These are phyloP conservation scores for Geranium incanum DNA, from an alignment of 441 rosid species.

Conservation along the genomic window DNA sequence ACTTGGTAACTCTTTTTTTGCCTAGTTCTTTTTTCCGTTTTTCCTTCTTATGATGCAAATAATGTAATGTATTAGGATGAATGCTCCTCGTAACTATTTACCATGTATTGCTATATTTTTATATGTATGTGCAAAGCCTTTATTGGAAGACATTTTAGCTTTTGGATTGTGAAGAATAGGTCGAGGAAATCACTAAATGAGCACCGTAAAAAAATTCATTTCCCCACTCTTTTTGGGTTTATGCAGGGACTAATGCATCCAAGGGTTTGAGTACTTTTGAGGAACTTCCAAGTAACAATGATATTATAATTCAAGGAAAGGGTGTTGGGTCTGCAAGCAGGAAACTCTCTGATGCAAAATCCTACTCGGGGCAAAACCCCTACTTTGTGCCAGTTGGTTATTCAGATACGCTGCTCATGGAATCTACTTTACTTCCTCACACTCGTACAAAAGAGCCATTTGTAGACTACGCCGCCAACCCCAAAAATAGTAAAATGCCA, in stretches of 20 bases:
- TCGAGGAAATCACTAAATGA: not conserved
- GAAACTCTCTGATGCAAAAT: conserved; percentile 23
- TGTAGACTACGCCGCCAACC: conserved; percentile 22
- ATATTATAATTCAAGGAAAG: conserved; percentile 22
- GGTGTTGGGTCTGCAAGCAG: conserved; percentile 21
- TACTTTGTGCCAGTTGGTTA: conserved; percentile 27
- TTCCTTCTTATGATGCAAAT: not conserved
- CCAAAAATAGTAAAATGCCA: conserved; percentile 27
- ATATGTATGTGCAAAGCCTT: not conserved
- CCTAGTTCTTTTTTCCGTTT: not conserved
- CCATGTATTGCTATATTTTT: not conserved
- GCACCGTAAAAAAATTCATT: not conserved
- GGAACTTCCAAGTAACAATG: conserved; percentile 23
- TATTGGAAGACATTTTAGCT: not conserved
- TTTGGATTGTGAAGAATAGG: not conserved
- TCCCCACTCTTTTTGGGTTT: not conserved
- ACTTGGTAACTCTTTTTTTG: not conserved
- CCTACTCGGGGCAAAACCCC: conserved; percentile 24
- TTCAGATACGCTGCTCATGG: conserved; percentile 29
- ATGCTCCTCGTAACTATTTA: not conserved
- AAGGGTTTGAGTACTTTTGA: conserved; percentile 24
- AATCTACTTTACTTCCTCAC: conserved; percentile 32
- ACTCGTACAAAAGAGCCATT: conserved; percentile 29
- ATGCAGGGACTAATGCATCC: conserved; percentile 33
- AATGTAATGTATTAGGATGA: not conserved